Conservation (phyloP, 2,329 filamentous ascomycete genomes). For the Rhynchosporium graminicola region DNA sequence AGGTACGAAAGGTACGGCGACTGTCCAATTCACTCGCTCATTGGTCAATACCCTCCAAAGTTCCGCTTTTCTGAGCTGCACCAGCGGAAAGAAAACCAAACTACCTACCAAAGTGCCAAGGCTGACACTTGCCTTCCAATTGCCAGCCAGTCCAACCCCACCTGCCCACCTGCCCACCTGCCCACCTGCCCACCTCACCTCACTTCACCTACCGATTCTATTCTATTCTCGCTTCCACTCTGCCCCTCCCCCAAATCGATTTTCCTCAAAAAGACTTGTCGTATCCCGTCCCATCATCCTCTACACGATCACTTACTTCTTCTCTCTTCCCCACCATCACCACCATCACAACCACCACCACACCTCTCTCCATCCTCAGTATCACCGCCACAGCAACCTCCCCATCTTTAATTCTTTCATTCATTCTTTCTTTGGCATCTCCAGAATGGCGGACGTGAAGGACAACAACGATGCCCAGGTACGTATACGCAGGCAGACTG, state of each 20-base stretch:
- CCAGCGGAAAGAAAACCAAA: too few relatives aligned
- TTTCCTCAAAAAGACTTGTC: conserved; percentile 15
- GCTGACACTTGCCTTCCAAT: too few relatives aligned
- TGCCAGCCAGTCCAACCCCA: conserved; percentile 9
- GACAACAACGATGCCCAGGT: conserved; percentile 51
- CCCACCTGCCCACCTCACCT: conserved; percentile 9
- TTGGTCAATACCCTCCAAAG: neutral
- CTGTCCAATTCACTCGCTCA: neutral
- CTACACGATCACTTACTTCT: neutral
- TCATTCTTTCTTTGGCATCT: conserved; percentile 35
- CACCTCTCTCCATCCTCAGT: conserved; percentile 11
- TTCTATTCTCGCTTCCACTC: conserved; percentile 9
- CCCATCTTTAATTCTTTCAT: conserved; percentile 31
- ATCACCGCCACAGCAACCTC: conserved; percentile 10
- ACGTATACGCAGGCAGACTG: neutral
- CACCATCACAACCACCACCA: conserved; percentile 24
- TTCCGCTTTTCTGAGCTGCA: neutral
- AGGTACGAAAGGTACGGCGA: too few relatives aligned
- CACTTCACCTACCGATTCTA: conserved; percentile 13
- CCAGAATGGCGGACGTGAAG: conserved; percentile 59
- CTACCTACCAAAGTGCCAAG: too few relatives aligned
- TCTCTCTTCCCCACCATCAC: neutral
- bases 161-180: conserved; percentile 15
- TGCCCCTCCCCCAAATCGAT: conserved; percentile 4
- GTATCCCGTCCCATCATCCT: neutral